These are phyloP conservation scores for Penicillium soppii DNA, from an alignment of 495 filamentous ascomycete genomes.

Conservation along the genomic window DNA sequence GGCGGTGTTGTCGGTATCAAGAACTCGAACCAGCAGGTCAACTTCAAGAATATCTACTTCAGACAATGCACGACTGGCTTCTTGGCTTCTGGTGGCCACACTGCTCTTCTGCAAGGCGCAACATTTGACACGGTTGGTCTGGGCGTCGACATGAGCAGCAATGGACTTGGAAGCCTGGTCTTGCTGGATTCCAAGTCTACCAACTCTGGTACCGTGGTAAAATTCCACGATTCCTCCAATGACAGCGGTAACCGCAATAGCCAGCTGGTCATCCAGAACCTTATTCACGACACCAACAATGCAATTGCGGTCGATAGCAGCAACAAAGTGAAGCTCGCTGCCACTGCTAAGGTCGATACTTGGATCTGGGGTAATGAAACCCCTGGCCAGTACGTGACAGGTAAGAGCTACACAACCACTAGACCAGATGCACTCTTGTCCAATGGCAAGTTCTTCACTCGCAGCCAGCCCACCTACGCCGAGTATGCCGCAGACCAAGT, in stretches of 20 bases:
- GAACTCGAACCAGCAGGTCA: slow-evolving; percentile 50
- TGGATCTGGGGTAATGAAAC: slow-evolving; percentile 36
- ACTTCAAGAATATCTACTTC: slow-evolving; percentile 47
- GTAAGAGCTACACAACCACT: slow-evolving; percentile 16
- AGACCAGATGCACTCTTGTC: slow-evolving; percentile 20
- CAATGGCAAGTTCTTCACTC: slow-evolving; percentile 26
- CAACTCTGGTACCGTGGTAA: slow-evolving; percentile 50
- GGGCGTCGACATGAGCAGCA: slow-evolving; percentile 30
- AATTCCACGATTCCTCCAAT: slow-evolving; percentile 38
- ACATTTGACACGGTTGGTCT: slow-evolving; percentile 28
- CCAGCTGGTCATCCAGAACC: slow-evolving; percentile 36
- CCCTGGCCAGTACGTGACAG: slow-evolving; percentile 28
- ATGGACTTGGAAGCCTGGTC: slow-evolving; percentile 52
- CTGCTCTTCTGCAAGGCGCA: slow-evolving; percentile 35
- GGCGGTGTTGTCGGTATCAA: slow-evolving; percentile 49
- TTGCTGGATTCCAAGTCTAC: slow-evolving; percentile 43
- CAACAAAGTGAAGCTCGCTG: slow-evolving; percentile 42
- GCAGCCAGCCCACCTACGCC: slow-evolving; percentile 45
- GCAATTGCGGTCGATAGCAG: slow-evolving; percentile 29
- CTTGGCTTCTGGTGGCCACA: slow-evolving; percentile 29
- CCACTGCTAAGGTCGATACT: slow-evolving; percentile 43
- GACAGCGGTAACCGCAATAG: slow-evolving; percentile 28
- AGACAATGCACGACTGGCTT: slow-evolving; percentile 35
- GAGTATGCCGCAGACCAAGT: slow-evolving; percentile 33
- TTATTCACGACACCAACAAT: slow-evolving; percentile 20